Base-by-base conservation (phyloP, 331 rosid species). In the Acacia concinna region DNA sequence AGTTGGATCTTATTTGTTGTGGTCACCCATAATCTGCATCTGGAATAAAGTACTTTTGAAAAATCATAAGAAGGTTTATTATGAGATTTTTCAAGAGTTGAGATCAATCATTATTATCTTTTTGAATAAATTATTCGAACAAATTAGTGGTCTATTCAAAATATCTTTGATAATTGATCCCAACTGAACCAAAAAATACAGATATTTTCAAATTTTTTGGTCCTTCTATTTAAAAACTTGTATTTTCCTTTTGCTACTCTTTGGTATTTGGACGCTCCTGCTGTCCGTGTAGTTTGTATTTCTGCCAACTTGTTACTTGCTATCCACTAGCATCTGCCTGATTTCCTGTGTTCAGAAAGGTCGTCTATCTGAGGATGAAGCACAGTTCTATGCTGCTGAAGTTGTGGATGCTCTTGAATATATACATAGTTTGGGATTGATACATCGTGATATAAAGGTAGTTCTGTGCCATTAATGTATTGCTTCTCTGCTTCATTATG, bases 371-470 rank as follows among this genome's bases (percentile, higher is more conserved):
- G 97, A 93, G 88, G 93, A 82, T 10, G 98, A 96, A 86, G 95
- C 99, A 79, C 83, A 86, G 41, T 96, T 96, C 82, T 96, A 96
- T 89, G 92, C 99, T 40, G 95, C 99, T 66, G 98, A 96, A 89
- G 97, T 96, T 84, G 90, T 93, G 5, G 99, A 96, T 72, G 99
- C 97, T 79, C 98, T 96, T 31, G 97, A 96, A 75, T 96, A 96
- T 89, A 93, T 96, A 81, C 99, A 96, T 82, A 84, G 78, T 82
- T 89, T 91, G 89, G 99, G 99, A 81, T 82, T 96, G 89, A 93
- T 96, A 81, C 99, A 96, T 76, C 97, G 98, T 68, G 99, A 96
- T 87, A 93, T 96, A 71, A 96, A 96, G 99, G 99, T 93, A 89
- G 68, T 76, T 82, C 56, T 78, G 59, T 56, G 68, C 52, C 78